A percentile compares a stretch with the other conserved stretches of the same genome.
Evolutionary conservation across 179 eudicot genomes (phyloP).

Genomic region (Vitellaria paradoxa): DNA sequence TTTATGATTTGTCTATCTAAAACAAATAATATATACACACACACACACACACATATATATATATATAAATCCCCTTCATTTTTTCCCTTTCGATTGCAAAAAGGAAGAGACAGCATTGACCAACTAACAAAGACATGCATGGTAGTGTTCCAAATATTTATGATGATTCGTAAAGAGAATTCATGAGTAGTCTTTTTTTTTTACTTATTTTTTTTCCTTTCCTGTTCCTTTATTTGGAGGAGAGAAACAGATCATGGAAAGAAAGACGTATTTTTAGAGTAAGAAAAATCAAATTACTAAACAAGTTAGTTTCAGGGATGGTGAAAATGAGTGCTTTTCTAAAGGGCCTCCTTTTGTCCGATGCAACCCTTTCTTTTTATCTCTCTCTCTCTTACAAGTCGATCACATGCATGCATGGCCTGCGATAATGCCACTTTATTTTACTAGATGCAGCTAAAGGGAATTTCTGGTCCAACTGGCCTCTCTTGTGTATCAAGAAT

Average conservation of each 20-base stretch:
- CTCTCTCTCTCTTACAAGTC: not conserved
- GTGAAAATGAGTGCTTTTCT: not conserved
- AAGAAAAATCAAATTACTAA: no score
- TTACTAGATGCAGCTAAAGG: not conserved
- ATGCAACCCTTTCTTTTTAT: not conserved
- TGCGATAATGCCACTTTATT: not conserved
- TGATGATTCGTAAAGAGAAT: not conserved
- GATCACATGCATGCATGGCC: slow-evolving; percentile 17
- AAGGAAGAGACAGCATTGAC: slow-evolving; percentile 1
- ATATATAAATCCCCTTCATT: not conserved
- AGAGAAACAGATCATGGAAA: no score
- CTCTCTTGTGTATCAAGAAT: slow-evolving; percentile 8
- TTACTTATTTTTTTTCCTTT: not conserved
- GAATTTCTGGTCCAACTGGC: not conserved
- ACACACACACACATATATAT: no score
- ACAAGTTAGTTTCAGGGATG: no score
- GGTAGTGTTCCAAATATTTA: not conserved
- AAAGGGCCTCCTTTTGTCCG: not conserved
- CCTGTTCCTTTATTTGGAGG: no score
- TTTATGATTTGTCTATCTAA: not conserved
- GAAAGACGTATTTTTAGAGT: not conserved
- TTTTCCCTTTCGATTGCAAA: not conserved
- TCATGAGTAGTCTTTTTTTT: not conserved
- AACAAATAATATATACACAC: no score
- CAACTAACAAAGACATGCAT: not conserved